Percentiles rank a stretch among this genome's conserved stretches.
phyloP scores from a whole-genome alignment of 768 basidiomycete species.

The Chiua virens region DNA sequence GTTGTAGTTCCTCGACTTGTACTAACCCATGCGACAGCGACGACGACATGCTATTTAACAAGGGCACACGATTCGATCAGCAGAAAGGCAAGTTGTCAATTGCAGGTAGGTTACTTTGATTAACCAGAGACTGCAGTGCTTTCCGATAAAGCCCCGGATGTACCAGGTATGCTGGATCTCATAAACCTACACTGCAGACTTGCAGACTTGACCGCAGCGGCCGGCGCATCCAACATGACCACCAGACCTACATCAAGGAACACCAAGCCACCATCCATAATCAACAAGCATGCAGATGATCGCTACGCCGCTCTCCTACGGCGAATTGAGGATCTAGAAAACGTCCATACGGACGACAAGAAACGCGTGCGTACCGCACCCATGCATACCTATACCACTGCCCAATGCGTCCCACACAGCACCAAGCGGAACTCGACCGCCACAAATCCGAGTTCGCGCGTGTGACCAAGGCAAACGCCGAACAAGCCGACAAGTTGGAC shows the following conservation, averaged over 20 bases:
- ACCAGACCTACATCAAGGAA: conserved; percentile 27
- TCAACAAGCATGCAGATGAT: conserved; percentile 36
- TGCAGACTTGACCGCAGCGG: conserved; percentile 28
- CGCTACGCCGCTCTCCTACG: conserved; percentile 55
- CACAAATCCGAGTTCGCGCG: conserved; percentile 56
- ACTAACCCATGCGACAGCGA: not conserved
- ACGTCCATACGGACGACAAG: conserved; percentile 64
- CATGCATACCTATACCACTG: not conserved
- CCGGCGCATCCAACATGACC: conserved; percentile 32
- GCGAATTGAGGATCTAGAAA: conserved; percentile 65
- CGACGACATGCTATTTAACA: conserved; percentile 41
- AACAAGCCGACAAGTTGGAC: conserved; percentile 53
- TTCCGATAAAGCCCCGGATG: conserved; percentile 39
- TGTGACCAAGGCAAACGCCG: conserved; percentile 45
- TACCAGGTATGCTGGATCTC: conserved; percentile 37
- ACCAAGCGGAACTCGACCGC: conserved; percentile 58
- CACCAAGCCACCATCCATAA: conserved; percentile 15
- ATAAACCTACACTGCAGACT: not conserved
- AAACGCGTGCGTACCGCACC: conserved; percentile 45
- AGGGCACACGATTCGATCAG: conserved; percentile 38
- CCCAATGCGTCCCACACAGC: conserved; percentile 38
- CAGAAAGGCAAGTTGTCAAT: conserved; percentile 8
- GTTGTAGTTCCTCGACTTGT: conserved; percentile 1
- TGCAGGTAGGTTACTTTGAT: not conserved
- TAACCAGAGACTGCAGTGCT: not conserved